Base-by-base conservation (phyloP, 148 eudicot species). In the Suaeda aralocaspica region DNA sequence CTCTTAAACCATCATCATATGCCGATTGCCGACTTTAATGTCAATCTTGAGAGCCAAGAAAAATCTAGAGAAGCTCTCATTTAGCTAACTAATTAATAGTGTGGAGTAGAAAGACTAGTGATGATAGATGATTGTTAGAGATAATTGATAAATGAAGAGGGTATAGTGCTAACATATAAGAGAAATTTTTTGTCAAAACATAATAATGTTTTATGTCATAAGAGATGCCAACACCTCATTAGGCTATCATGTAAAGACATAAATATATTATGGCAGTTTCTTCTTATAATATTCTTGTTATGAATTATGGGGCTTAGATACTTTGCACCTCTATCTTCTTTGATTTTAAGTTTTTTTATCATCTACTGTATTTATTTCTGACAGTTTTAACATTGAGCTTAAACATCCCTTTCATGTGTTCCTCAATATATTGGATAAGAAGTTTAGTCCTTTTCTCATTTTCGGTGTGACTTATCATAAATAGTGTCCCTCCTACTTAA, bases 171-270 rank as follows among this genome's bases (percentile, higher is more conserved):
- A 53, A 22, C 12, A 53, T 21, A 3, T 22, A 53, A 53, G 24
- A 42, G 29, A 45, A n/a, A n/a, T 19, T 6, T 29, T 6, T 30
- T 11, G 73, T 69, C 64, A 75, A 69, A 29, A 0, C 73, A 63
- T 31, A 51, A 55, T 42, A 45, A 70, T 76, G 79, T 52, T 13
- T 45, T 8, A 51, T 76, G 74, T 55, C 46, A 56, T 41, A 30
- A 62, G 3, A 69, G 14, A 70, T 22, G 65, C 50, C 66, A 75
- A 76, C 79, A 70, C 10, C 49, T 65, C 79, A 70, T 70, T 70
- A 31, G 33, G 59, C n/a, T 22, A 25, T 44, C 55, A 36, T 21
- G 8, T 18, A 18, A 19, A 21, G 61, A 36, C 41, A 3, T 36
- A 36, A 4, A 36, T 36, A 36, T 36, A 8, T n/a, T n/a, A 73